Base-by-base conservation (phyloP, 495 filamentous ascomycete species). In the Penicillium diatomitis region DNA sequence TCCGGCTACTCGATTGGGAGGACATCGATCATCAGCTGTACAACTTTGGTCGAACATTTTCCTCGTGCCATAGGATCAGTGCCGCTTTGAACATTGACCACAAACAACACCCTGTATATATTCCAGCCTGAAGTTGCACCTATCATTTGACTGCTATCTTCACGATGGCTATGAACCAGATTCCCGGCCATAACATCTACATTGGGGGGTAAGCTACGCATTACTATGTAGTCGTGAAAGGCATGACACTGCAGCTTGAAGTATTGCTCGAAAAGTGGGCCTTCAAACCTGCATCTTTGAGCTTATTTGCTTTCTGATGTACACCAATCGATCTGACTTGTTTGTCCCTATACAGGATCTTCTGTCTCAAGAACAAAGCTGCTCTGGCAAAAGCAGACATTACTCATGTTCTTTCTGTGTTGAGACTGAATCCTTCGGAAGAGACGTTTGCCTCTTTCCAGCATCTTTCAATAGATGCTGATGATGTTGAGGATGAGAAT, bases 331-430 rank as follows among this genome's bases (percentile, higher is more conserved):
- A 54, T 48, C 28, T 8, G 38, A 6, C 42, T 39, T 4, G 40
- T 32, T 53, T 45, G 20, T 20, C 20, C 2, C 4, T 38, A 8
- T 43, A 30, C 34, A 95, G 90, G 36, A 76, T 95, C 44, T 87
- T 90, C 67, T 79, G 84, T 12, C 67, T 95, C 52, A 80, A 80
- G 35, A 80, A 84, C 35, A 79, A 80, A 51, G 68, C 80, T 3
- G 75, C 83, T 10, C 69, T 98, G 32, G 66, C 75, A 44, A 73
- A 82, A 50, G 77, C 80, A 51, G 84, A 84, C 41, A 88, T 97
- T 63, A 96, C 89, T 3, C 91, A 96, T 68, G 74, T 97, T 34
- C 69, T 98, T n/a, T 95, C 91, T 2, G 88, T 88, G 49, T 60
- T 92, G 47, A 71, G 77, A 35, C 66, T 82, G 41, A 69, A 80